Evolutionary conservation across 2,329 filamentous ascomycete genomes (phyloP), one percentile per base, ranked within the genome.

Genomic region (Ophiostoma australiae): DNA sequence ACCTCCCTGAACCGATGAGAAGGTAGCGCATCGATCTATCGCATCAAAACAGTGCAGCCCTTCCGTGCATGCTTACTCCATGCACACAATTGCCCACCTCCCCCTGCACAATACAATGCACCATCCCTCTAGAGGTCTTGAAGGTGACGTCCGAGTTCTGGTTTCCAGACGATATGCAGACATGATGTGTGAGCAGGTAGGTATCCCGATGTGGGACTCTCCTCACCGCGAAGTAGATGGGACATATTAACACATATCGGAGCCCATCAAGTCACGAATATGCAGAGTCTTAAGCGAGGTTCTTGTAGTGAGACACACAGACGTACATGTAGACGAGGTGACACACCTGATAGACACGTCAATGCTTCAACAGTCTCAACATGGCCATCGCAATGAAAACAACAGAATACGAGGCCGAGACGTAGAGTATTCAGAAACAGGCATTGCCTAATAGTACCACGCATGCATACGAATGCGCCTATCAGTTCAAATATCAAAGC

Each of bases 361-460:
- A 31, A 63, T 27, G 11, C 58, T 27, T 27, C 58, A 63, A 63
- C 58, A 63, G 58, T 63, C 58, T 63, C 58, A 23, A 58, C 27
- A 23, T 23, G 52, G 10, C 23, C 52, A 58, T 58, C 52, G 27
- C 23, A 58, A 58, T 58, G 52, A 58, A 23, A 58, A 58, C 52
- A 13, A 58, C 52, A 58, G n/a, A 13, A 58, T 58, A 58, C 52
- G 52, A 27, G 23, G 58, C 13, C 15, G 11, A 33, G 27, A 3
- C 58, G 33, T 33, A n/a, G 20, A 20, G 17, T 48, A 2, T 48
- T 48, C 4, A 48, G 20, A 7, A 7, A 48, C 20, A 48, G 7
- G 4, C 35, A 58, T 58, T 58, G 52, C 52, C 27, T 20, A 33
- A 63, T 63, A 63, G 58, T 63, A 63, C 58, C 23, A 6, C 15